Percentiles rank a stretch among this genome's conserved stretches.
These are phyloP conservation scores for Leccinellum albellum DNA, from an alignment of 768 basidiomycete species.

Conservation along the genomic window DNA sequence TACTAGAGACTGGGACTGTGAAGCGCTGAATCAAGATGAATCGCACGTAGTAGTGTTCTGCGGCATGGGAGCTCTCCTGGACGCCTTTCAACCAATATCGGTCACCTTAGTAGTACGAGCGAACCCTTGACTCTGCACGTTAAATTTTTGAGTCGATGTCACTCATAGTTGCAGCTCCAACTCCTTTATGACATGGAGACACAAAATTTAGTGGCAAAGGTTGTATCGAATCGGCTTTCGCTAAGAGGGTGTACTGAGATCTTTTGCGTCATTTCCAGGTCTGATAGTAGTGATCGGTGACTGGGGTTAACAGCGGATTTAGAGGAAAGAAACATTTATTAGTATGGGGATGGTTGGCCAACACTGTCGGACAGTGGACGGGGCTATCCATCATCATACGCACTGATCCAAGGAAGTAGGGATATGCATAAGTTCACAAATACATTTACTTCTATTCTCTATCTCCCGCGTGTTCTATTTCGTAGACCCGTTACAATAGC, in stretches of 20 bases:
- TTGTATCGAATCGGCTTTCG: not conserved
- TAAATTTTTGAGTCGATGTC: too few species aligned
- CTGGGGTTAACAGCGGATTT: not conserved
- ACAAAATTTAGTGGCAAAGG: not conserved
- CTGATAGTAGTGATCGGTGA: too few species aligned
- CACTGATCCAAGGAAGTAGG: conserved; percentile 51
- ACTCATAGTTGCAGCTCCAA: too few species aligned
- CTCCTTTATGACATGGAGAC: not conserved
- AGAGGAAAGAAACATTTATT: not conserved
- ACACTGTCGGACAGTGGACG: too few species aligned
- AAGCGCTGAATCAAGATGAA: not conserved
- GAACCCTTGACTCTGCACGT: too few species aligned
- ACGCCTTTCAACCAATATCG: too few species aligned
- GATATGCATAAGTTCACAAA: conserved; percentile 57
- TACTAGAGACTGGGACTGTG: not conserved
- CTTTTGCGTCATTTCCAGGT: too few species aligned
- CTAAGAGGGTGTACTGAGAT: not conserved
- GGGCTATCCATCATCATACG: too few species aligned
- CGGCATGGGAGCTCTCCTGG: not conserved
- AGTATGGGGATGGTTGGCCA: not conserved
- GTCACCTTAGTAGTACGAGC: too few species aligned
- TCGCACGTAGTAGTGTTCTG: not conserved
- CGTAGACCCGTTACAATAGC: not conserved
- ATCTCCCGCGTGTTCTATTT: not conserved
- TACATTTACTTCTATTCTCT: conserved; percentile 27